Base-by-base conservation (phyloP, 768 basidiomycete species). In the Polyporus arcularius region DNA sequence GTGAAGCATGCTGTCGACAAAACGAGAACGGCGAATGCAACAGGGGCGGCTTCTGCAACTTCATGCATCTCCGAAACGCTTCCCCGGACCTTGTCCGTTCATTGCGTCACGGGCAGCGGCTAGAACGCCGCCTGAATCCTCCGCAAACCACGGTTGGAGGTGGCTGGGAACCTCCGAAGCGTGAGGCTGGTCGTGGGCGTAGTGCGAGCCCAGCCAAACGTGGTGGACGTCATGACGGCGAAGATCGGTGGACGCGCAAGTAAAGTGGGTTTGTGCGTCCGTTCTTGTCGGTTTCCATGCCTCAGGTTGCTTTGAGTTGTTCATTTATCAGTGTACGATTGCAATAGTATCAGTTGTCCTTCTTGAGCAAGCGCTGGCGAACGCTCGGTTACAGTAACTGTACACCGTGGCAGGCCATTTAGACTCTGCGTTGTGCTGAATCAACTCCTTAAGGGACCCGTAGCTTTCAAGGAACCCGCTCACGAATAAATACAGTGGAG, bases 1-100 rank as follows among this genome's bases (percentile, higher is more conserved):
- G 96, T 52, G 97, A 99, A 77, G 96, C 96, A 0, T 99, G 97
- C 72, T 99, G 97, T 74, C 86, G 97, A 49, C 97, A 99, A 75
- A 98, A 99, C 68, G 97, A 99, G 74, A 91, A 98, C 67, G 97
- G 97, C 8, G 93, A 96, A 75, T 99, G 97, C 75, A 96, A 96
- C 69, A 88, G 97, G 45, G 97, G 96, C 32, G 95, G 95, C 2
- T 98, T 97, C 78, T 98, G 96, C 76, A 98, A 99, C 75, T 99
- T 99, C 72, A 97, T 98, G 94, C 96, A 98, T 77, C 80, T 98
- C 38, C 87, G 93, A 14, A 82, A 94, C 21, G 92, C 96, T 4
- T 91, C 94, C 32, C 87, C 89, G 70, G 87, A 92, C 11, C 83
- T 97, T 12, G 90, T 93, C 2, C 84, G 83, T 46, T 85, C 89